Base-by-base conservation (phyloP, 176 grass and related monocot species). In the Musa beccarii region DNA sequence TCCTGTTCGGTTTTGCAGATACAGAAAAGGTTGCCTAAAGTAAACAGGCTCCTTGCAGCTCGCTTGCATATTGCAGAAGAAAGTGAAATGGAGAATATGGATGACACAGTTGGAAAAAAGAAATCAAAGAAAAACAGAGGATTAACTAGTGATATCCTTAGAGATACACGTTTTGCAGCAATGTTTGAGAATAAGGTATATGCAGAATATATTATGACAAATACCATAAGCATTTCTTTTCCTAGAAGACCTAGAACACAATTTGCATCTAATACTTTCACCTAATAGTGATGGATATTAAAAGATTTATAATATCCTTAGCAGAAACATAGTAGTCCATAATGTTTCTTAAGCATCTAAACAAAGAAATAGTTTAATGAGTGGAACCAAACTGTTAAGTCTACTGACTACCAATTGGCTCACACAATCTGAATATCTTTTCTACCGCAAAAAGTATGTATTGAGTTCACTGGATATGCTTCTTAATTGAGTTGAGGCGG, bases 131-230 rank as follows among this genome's bases (percentile, higher is more conserved):
- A 67, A 65, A 98, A 69, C 53, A 56, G 80, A 78, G 84, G 82
- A 74, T 50, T 81, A 17, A 70, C 22, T 8, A 89, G 72, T 53
- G 57, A 76, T 14, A 34, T 98, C 49, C 64, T 89, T 49, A 69
- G 21, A 67, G 94, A 98, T 89, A 51, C 73, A 2, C 84, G 90
- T 77, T 98, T 98, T 77, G 29, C 78, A 68, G 10, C 11, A 51
- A 84, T 98, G 75, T 98, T 98, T 78, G 43, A 78, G 53, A 76
- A 98, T 85, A 72, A 87, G 88, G 94, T 98, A 72, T 49, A 26
- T 6, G 12, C 69, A 28, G 13, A 12, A 54, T 16, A 3, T 17
- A 19, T 54, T 15, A 9, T 69, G 25, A 49, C 17, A 52, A 43
- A 43, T 4, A 56, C 15, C 63, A 28, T 55, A 10, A 20, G 8